Percentiles rank a stretch among this genome's conserved stretches.
These are phyloP conservation scores for Thecaphora thlaspeos DNA, from an alignment of 1,284 basidiomycete species.

Conservation along the genomic window DNA sequence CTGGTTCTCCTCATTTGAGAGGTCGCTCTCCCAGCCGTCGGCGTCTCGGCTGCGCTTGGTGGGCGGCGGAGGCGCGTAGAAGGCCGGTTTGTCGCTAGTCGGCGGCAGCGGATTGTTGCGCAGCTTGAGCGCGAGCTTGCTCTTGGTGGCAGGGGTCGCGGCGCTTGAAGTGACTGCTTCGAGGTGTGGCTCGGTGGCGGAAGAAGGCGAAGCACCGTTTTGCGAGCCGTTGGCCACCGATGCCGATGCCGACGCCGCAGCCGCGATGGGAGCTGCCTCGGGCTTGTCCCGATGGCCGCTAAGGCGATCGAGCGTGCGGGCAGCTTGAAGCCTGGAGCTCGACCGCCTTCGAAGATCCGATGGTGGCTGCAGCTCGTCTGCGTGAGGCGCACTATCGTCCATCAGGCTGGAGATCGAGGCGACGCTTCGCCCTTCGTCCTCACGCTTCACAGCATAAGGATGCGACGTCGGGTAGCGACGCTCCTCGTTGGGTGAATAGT, in stretches of 20 bases:
- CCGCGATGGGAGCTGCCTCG: too few species aligned
- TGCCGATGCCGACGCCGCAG: neutral
- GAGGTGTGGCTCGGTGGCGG: neutral
- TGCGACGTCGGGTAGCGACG: neutral
- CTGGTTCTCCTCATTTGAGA: slow-evolving; percentile 49
- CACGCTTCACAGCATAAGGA: neutral
- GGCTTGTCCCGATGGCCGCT: too few species aligned
- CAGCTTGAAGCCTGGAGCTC: neutral
- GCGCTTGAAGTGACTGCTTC: too few species aligned
- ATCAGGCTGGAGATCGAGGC: slow-evolving; percentile 7
- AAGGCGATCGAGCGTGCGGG: neutral
- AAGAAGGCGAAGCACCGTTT: neutral
- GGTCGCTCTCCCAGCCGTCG: slow-evolving; percentile 52
- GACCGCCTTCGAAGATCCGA: neutral
- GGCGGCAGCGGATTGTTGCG: slow-evolving; percentile 41
- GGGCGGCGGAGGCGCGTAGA: slow-evolving; percentile 34
- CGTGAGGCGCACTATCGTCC: slow-evolving; percentile 1
- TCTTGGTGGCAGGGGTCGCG: neutral
- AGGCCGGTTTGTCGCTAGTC: slow-evolving; percentile 23
- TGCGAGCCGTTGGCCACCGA: neutral
- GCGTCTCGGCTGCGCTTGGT: slow-evolving; percentile 32
- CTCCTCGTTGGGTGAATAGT: slow-evolving; percentile 2
- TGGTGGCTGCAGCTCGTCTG: neutral
- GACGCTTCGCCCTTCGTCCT: neutral
- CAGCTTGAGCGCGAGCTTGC: slow-evolving; percentile 29